Base-by-base conservation (phyloP, 2,329 filamentous ascomycete genomes). In the Exophiala dermatitidis region DNA sequence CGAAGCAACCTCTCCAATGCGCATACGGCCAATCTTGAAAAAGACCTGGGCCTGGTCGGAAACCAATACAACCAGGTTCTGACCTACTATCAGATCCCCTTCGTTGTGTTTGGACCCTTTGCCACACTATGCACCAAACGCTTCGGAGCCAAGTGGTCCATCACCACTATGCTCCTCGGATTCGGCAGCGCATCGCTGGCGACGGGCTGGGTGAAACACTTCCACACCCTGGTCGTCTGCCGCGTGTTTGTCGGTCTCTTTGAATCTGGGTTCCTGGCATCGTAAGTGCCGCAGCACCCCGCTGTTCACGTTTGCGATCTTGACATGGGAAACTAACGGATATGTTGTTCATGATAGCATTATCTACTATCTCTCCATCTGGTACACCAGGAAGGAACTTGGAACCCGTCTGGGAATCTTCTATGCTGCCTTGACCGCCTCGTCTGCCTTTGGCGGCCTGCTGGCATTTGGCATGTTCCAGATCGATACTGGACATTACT, bases 381-480 rank as follows among this genome's bases (percentile, higher is more conserved):
- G 88, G 66, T 89, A 88, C 66, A 78, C 83, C n/a, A 78, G 85
- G 48, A 81, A 80, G 31, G 85, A 88, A 65, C 76, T 88, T 1
- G 85, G 84, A 3, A 74, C 84, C 5, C 79, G 85, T 2, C 73
- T 88, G 1, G 84, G 84, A 33, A 72, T 88, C 55, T 88, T 88
- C 70, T 90, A 90, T 61, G 86, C 86, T 0, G 85, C 85, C 0
- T 83, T 79, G 19, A 86, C 85, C 63, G 85, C 90, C 54, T 86
- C 86, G 26, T 82, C 80, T 54, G 82, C 82, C 2, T 85, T 85
- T 62, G 77, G 77, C 0, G 80, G 80, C 3, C 68, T 83, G 1
- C 71, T 83, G 7, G 73, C 80, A 0, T 83, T 78, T 54, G 80
- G 77, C 2, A 77, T 81, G 5, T 85, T 85, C 65, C 79, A 81